phyloP scores from a whole-genome alignment of 1,284 basidiomycete species.

The Xerocomus minutiporus region DNA sequence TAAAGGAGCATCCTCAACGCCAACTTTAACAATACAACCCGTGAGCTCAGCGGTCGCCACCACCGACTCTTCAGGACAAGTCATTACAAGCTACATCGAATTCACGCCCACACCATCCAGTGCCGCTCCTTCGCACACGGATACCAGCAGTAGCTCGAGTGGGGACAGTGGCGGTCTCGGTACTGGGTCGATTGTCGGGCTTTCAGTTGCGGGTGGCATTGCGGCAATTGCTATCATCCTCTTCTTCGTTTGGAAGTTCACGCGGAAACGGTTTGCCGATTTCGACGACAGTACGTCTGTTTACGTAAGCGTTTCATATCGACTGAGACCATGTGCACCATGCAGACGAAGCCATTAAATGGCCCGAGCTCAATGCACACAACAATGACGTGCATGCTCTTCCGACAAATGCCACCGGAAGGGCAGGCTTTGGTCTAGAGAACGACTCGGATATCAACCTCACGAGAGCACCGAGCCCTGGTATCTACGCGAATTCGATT shows the following conservation, averaged over 20 bases:
- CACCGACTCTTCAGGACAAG: conserved; percentile 25
- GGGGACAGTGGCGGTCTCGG: conserved; percentile 34
- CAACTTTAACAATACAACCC: not conserved
- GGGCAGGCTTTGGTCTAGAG: conserved; percentile 54
- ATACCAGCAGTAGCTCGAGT: conserved; percentile 2
- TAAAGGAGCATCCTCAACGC: not conserved
- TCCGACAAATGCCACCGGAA: conserved; percentile 60
- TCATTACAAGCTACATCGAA: conserved; percentile 16
- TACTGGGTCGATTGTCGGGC: conserved; percentile 69
- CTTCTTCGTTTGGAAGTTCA: conserved; percentile 81
- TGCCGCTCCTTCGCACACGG: conserved; percentile 16
- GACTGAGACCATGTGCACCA: conserved; percentile 1
- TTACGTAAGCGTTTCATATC: conserved; percentile 15
- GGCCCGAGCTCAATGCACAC: conserved; percentile 77
- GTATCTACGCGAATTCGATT: conserved; percentile 41
- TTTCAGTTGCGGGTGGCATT: conserved; percentile 73
- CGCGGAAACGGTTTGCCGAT: conserved; percentile 65
- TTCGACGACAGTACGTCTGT: conserved; percentile 68
- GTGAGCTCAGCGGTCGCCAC: conserved; percentile 18
- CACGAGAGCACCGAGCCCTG: conserved; percentile 44
- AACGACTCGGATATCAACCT: conserved; percentile 57
- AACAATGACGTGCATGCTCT: conserved; percentile 53
- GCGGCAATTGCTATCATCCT: conserved; percentile 61
- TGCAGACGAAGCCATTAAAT: conserved; percentile 77
- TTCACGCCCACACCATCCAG: conserved; percentile 9